Evolutionary conservation across 495 filamentous ascomycete genomes (phyloP), one percentile per base, ranked within the genome.

Genomic region (Neurospora sp.): DNA sequence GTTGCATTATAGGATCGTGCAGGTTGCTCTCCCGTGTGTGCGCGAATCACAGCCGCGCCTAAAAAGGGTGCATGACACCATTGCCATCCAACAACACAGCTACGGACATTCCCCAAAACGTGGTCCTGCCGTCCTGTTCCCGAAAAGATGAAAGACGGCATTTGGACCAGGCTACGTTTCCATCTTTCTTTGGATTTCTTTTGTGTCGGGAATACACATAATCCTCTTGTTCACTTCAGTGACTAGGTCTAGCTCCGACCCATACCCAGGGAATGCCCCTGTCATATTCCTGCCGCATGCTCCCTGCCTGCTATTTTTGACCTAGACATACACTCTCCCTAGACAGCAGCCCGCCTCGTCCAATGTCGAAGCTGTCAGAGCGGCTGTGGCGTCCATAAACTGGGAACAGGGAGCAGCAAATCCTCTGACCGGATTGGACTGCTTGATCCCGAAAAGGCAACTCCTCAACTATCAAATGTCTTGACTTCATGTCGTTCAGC

Each of bases 21-120:
- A 0, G 12, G 53, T 8, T 35, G 20, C 27, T 61, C 27, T 61
- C 53, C 53, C 53, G 53, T 61, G 53, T 61, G 22, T 35, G 53
- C 53, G 22, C 53, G 27, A 61, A 61, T 61, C 53, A 61, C 18
- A 35, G 53, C 53, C 27, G 53, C 27, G 53, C 53, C 53, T 61
- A 61, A 14, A 61, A 27, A 59, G 47, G 47, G 47, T 47, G 44
- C 22, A 27, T 27, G 47, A 4, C 45, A 12, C 9, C 45, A 20
- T 16, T 59, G 47, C 47, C 47, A 12, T 59, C 22, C 47, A 59
- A 31, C 47, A 59, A 31, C 47, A 27, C 47, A 59, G 20, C 68
- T 41, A 70, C 79, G 79, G 79, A 80, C 79, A 80, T 80, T 61
- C 79, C 79, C 79, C 79, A 79, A 78, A 35, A 38, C 69, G 14